Base-by-base conservation (phyloP, 805 yeast genomes). In the Candida sonorensis region DNA sequence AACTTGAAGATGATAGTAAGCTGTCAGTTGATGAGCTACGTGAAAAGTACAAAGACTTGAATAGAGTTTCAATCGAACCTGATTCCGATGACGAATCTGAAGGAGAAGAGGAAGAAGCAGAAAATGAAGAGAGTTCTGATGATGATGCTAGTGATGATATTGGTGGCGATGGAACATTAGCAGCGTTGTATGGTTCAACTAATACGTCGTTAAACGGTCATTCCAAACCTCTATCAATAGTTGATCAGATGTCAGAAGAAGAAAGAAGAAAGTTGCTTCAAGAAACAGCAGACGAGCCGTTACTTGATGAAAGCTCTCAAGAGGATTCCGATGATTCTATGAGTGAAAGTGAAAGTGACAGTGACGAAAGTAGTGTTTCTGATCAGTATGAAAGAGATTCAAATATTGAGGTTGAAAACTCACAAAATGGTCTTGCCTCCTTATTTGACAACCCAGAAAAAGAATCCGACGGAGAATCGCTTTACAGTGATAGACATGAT, bases 1-100 rank as follows among this genome's bases (percentile, higher is more conserved):
- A 22, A 10, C 50, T 50, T 24, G 51, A 40, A 23, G 66, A 63
- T 27, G 84, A 77, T 41, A 63, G 62, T 41, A 57, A 66, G 17
- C 56, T 79, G 26, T 58, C 79, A 1, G 64, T 76, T 2, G 81
- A 75, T 26, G 72, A 75, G 47, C 64, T 77, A 42, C 60, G 62
- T 27, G 62, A 64, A 39, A 77, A 81, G 53, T 77, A 81, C 46
- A 67, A 75, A 14, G 51, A 61, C 23, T 36, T 76, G 35, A 57
- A 62, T 17, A 46, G 28, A 5, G 14, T 35, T 9, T 23, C 39
- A 9, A 17, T 46, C 2, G 40, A 30, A 6, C 38, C 40, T 12
- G 38, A 30, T 27, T 38, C 46, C 4, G 45, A 38, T 21, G 46
- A 42, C 23, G 49, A 48, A 10, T 42, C 46, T 5, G 46, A 42